These are phyloP conservation scores for Castanea crenata DNA, from an alignment of 306 rosid species.

Conservation along the genomic window DNA sequence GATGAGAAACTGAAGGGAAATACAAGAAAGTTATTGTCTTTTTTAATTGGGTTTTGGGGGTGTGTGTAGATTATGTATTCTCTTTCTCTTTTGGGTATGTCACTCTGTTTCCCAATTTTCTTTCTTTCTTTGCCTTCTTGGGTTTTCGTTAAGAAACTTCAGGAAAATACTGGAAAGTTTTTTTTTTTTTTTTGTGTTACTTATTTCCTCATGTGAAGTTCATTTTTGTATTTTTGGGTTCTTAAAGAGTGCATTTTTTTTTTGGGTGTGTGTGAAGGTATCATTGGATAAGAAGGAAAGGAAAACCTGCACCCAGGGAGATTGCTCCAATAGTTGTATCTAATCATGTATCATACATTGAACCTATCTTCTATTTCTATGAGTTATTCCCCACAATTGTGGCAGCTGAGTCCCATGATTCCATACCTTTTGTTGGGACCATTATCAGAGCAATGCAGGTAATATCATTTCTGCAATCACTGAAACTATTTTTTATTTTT, in stretches of 20 bases:
- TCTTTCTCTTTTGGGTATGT: no score
- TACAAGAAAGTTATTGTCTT: no score
- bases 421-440: conserved; percentile 89
- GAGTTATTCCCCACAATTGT: conserved; percentile 91
- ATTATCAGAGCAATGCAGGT: conserved; percentile 99
- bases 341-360: conserved; percentile 87
- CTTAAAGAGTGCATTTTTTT: not conserved
- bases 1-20: conserved; percentile 6
- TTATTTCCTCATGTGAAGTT: not conserved
- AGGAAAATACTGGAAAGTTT: not conserved
- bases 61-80: no score
- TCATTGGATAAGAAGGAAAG: conserved; percentile 94
- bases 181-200: not conserved
- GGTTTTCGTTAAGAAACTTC: not conserved
- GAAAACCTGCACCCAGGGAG: conserved; percentile 89
- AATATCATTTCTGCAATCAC: conserved; percentile 26
- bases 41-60: not conserved
- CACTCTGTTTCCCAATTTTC: no score
- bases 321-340: conserved; percentile 88
- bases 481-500: not conserved
- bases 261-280: conserved; percentile 51
- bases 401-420: conserved; percentile 95
- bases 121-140: no score
- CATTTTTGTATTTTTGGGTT: conserved; percentile 16
- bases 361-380: conserved; percentile 94